Evolutionary conservation across 1,284 basidiomycete species (phyloP).

Genomic region (Lignosus rhinocerotis): DNA sequence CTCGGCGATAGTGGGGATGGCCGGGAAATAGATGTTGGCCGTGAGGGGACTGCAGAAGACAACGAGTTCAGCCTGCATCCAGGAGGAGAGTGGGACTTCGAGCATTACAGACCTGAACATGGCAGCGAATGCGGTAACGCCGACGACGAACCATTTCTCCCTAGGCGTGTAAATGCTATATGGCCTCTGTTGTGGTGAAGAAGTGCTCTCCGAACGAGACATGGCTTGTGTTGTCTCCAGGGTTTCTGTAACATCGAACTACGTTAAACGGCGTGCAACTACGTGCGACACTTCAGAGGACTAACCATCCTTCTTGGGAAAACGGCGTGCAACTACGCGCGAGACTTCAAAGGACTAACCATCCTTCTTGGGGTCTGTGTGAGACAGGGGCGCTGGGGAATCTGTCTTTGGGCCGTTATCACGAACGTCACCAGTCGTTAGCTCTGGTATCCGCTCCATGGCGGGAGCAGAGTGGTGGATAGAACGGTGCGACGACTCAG

Average conservation of each 20-base stretch:
- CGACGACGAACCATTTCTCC: constrained; percentile 73
- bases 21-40: constrained; percentile 77
- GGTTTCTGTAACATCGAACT: not conserved
- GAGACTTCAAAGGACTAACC: not conserved
- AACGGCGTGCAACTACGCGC: too few species aligned
- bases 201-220: not conserved
- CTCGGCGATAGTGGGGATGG: constrained; percentile 63
- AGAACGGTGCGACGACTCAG: not conserved
- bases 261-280: not conserved
- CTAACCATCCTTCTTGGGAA: not conserved
- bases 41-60: constrained; percentile 57
- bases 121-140: constrained; percentile 54
- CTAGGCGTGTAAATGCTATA: constrained; percentile 54
- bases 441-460: not conserved
- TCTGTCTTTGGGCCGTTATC: constrained; percentile 3
- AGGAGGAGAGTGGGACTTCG: too few species aligned
- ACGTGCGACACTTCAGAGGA: too few species aligned
- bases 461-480: not conserved
- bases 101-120: constrained; percentile 55
- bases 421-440: constrained; percentile 3
- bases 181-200: constrained; percentile 28
- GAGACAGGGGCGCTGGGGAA: not conserved
- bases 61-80: not conserved
- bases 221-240: not conserved
- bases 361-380: not conserved